Evolutionary conservation across 2,329 filamentous ascomycete species (phyloP).

Genomic region (Zymoseptoria crescenta): DNA sequence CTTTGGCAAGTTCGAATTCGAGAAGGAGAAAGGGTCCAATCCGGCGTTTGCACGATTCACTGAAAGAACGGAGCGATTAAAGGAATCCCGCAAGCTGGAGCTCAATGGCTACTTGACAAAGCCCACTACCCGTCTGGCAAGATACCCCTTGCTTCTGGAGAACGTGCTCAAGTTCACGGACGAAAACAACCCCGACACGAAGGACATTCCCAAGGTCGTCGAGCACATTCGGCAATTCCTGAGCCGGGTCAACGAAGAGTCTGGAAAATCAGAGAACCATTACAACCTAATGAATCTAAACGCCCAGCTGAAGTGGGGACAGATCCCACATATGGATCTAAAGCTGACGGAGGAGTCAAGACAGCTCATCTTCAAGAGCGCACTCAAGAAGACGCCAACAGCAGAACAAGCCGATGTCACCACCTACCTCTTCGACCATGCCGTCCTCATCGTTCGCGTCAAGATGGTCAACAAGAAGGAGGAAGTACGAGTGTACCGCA

Average conservation of each 20-base stretch:
- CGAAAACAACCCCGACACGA: slow-evolving; percentile 79
- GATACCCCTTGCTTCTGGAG: slow-evolving; percentile 87
- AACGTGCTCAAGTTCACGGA: slow-evolving; percentile 88
- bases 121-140: slow-evolving; percentile 86
- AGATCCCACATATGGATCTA: slow-evolving; percentile 84
- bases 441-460: slow-evolving; percentile 79
- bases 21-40: slow-evolving; percentile 87
- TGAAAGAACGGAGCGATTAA: slow-evolving; percentile 89
- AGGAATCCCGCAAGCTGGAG: slow-evolving; percentile 93
- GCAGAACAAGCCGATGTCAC: slow-evolving; percentile 78
- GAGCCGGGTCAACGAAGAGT: slow-evolving; percentile 84
- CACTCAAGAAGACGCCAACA: slow-evolving; percentile 83
- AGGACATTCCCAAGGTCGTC: slow-evolving; percentile 86
- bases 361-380: slow-evolving; percentile 88
- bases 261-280: slow-evolving; percentile 93
- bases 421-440: slow-evolving; percentile 93
- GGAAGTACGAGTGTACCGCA: slow-evolving; percentile 89
- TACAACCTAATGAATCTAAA: slow-evolving; percentile 92
- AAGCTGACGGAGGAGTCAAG: slow-evolving; percentile 90
- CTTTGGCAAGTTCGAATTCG: slow-evolving; percentile 95
- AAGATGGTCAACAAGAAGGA: slow-evolving; percentile 91
- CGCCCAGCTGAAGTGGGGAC: slow-evolving; percentile 81
- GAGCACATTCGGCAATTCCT: slow-evolving; percentile 79
- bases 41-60: slow-evolving; percentile 82
- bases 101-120: slow-evolving; percentile 97